A percentile compares a stretch with the other conserved stretches of the same genome.
phyloP scores from a whole-genome alignment of 331 rosid genomes.

The Malus hybrid region DNA sequence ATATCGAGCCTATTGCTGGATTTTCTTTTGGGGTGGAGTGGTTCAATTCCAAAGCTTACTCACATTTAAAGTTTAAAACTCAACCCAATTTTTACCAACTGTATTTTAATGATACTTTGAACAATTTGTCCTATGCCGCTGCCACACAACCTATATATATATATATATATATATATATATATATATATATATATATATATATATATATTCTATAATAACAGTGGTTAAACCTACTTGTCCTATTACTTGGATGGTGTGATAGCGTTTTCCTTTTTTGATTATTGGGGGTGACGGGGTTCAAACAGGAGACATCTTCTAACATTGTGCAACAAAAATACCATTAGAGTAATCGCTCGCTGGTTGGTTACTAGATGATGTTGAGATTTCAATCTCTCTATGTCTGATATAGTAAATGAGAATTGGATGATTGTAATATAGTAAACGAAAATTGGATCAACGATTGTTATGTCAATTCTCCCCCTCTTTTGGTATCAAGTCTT shows the following conservation, averaged over 20 bases:
- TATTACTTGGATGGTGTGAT: background rate
- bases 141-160: background rate
- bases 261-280: too few species aligned
- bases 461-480: background rate
- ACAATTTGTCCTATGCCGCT: background rate
- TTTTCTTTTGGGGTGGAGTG: background rate
- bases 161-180: too few species aligned
- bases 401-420: background rate
- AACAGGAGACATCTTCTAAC: too few species aligned
- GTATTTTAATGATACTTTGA: background rate
- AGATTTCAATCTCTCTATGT: too few species aligned
- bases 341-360: too few species aligned
- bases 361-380: too few species aligned
- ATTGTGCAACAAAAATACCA: too few species aligned
- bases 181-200: background rate
- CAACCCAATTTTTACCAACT: background rate
- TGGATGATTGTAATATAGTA: background rate
- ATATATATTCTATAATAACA: background rate
- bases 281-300: too few species aligned
- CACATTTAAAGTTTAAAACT: background rate
- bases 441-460: background rate
- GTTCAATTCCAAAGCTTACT: background rate
- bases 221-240: slow-evolving; percentile 5
- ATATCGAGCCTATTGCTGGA: background rate
- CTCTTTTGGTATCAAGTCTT: background rate